Evolutionary conservation across 495 filamentous ascomycete species (phyloP), one percentile per base, ranked within the genome.

Genomic region (Sordaria brevicollis): DNA sequence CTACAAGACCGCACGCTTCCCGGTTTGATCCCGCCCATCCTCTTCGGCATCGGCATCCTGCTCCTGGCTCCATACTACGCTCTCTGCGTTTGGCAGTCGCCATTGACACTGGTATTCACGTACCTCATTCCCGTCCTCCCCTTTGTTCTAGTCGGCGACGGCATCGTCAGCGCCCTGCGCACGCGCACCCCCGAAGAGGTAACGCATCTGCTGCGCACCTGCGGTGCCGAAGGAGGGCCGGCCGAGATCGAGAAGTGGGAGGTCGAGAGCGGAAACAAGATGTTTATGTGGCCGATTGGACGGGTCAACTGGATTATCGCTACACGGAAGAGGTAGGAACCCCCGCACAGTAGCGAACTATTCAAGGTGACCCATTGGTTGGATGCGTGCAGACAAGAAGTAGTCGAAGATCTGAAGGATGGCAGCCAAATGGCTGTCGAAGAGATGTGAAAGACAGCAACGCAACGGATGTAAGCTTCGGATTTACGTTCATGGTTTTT

Each of bases 151-250:
- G 84, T 88, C 6, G 88, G 88, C 71, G 91, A 93, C 77, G 91
- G 91, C 8, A 77, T 86, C 66, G 79, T 92, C 35, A 90, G 87
- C 33, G 86, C 83, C 38, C 76, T 92, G 67, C 78, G 91, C 62
- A 90, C 89, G 33, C 83, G 90, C 68, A 89, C 86, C 36, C 79
- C 88, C 19, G 83, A 85, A 31, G 91, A 93, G 79, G 83, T 92
- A 25, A 78, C 87, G 76, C 76, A 71, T 1, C 77, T 92, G 67
- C 75, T 92, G 70, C 78, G 84, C 43, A 78, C 81, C 21, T 84
- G 83, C 35, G 85, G 83, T 9, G 79, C 79, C 17, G 79, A 79
- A 25, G 76, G 78, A 8, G 80, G 77, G 33, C 71, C 79, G 54
- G 79, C 76, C 2, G 81, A 77, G 67, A 71, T 75, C 21, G 69